These are phyloP conservation scores for Ensete glaucum DNA, from an alignment of 176 grass and related monocot genomes.

Conservation along the genomic window DNA sequence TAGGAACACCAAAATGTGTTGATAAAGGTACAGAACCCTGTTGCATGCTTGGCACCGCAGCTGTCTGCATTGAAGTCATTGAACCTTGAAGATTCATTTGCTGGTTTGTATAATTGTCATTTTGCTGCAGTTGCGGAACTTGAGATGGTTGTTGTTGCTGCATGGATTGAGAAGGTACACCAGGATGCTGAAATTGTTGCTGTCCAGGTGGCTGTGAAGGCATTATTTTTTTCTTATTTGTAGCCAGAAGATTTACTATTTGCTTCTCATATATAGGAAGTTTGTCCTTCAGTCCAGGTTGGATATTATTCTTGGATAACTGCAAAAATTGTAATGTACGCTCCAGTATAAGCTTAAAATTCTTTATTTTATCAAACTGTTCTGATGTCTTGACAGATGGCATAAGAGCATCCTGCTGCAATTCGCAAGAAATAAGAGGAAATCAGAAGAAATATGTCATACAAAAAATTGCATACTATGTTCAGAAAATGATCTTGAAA, in stretches of 20 bases:
- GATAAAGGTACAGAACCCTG: constrained; percentile 42
- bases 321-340: constrained; percentile 41
- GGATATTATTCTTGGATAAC: constrained; percentile 39
- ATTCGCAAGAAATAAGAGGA: not conserved
- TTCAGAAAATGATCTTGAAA: not conserved
- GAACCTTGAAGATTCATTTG: constrained; percentile 51
- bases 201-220: constrained; percentile 33
- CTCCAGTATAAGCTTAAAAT: constrained; percentile 43
- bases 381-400: constrained; percentile 34
- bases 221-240: constrained; percentile 38
- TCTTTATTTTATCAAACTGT: constrained; percentile 56
- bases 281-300: constrained; percentile 37
- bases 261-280: constrained; percentile 49
- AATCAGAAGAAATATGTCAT: not conserved
- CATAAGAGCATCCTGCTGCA: constrained; percentile 35
- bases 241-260: constrained; percentile 44
- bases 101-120: constrained; percentile 53
- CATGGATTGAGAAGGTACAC: constrained; percentile 34
- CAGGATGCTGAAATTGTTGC: constrained; percentile 43
- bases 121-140: constrained; percentile 33
- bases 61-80: constrained; percentile 33
- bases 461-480: not conserved
- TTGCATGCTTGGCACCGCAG: constrained; percentile 40
- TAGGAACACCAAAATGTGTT: constrained; percentile 48
- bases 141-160: constrained; percentile 43